phyloP scores from a whole-genome alignment of 495 filamentous ascomycete species.

The Podospora comata region DNA sequence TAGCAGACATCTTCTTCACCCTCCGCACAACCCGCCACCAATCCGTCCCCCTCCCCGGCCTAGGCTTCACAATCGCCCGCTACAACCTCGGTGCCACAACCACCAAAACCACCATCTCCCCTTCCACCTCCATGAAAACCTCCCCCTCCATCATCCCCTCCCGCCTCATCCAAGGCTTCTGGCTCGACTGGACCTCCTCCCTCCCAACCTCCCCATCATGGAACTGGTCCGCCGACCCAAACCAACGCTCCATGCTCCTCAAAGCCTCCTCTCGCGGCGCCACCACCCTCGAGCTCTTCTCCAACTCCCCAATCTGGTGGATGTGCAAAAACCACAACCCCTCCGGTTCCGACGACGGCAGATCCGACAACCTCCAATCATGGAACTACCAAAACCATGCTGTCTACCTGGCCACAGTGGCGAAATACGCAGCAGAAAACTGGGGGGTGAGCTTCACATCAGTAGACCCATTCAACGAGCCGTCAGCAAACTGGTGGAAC shows the following conservation, averaged over 20 bases:
- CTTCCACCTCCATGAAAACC: constrained; percentile 32
- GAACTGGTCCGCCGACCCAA: constrained; percentile 34
- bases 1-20: constrained; percentile 40
- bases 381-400: constrained; percentile 40
- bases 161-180: constrained; percentile 39
- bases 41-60: constrained; percentile 30
- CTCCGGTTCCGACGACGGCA: constrained; percentile 31
- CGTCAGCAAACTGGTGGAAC: constrained; percentile 39
- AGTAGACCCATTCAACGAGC: constrained; percentile 42
- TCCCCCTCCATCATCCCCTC: constrained; percentile 36
- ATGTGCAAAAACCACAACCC: constrained; percentile 42
- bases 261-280: constrained; percentile 35
- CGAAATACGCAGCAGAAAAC: constrained; percentile 34
- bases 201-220: constrained; percentile 30
- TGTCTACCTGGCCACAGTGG: constrained; percentile 41
- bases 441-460: constrained; percentile 36
- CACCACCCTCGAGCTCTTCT: constrained; percentile 39
- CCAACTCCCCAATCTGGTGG: constrained; percentile 44
- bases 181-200: constrained; percentile 34
- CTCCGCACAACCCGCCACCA: constrained; percentile 23
- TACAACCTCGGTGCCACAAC: constrained; percentile 41
- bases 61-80: constrained; percentile 41
- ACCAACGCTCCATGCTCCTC: constrained; percentile 35
- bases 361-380: constrained; percentile 34
- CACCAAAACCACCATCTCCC: constrained; percentile 30